phyloP scores from a whole-genome alignment of 257 asterid genomes.

The Solanum bulbocastanum region DNA sequence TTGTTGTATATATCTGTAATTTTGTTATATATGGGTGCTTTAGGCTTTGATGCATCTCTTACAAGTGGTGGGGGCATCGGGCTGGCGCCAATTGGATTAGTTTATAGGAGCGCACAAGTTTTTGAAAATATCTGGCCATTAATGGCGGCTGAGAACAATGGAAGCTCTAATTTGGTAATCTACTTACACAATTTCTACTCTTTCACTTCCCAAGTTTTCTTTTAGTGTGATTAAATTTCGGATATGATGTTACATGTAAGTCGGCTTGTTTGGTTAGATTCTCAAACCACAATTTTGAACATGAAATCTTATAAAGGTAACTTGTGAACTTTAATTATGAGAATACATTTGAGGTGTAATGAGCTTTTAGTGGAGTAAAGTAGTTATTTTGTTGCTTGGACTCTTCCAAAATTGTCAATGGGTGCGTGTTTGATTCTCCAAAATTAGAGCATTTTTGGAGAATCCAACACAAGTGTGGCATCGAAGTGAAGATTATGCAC shows the following conservation, averaged over 20 bases:
- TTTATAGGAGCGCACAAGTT: conserved; percentile 75
- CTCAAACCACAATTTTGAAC: not conserved
- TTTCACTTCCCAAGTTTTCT: not conserved
- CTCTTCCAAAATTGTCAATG: not conserved
- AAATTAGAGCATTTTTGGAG: not conserved
- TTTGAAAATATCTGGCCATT: conserved; percentile 85
- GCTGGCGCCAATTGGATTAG: conserved; percentile 52
- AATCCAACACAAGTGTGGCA: not conserved
- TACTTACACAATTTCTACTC: not conserved
- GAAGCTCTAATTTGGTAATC: conserved; percentile 64
- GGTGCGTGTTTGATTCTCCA: not conserved
- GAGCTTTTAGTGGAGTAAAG: not conserved
- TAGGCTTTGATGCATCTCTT: conserved; percentile 47
- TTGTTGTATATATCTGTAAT: conserved; percentile 71
- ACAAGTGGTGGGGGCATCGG: conserved; percentile 19
- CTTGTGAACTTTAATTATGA: not conserved
- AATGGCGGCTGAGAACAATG: conserved; percentile 73
- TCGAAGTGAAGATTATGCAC: not conserved
- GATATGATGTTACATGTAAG: not conserved
- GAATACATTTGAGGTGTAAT: not conserved
- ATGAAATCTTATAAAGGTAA: not conserved
- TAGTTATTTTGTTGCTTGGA: not conserved
- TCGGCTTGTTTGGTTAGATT: not conserved
- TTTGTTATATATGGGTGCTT: conserved; percentile 83
- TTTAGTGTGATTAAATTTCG: not conserved